These are phyloP conservation scores for Alternaria ethzedia DNA, from an alignment of 2,329 filamentous ascomycete genomes.

Conservation along the genomic window DNA sequence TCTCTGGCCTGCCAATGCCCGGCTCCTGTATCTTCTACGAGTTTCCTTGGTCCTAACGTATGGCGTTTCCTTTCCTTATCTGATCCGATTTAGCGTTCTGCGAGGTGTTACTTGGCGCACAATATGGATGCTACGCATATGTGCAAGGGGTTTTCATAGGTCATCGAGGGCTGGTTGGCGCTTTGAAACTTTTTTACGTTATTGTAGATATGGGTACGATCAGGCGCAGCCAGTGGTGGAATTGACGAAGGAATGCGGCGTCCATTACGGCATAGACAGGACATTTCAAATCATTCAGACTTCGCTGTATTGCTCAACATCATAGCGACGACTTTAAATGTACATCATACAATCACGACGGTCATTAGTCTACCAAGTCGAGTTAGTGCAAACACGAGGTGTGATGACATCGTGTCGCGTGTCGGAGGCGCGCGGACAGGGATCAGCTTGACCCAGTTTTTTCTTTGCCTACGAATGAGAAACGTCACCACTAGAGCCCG, in stretches of 20 bases:
- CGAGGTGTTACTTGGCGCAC: conserved; percentile 11
- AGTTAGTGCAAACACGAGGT: conserved; percentile 29
- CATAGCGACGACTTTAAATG: background rate
- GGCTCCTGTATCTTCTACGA: conserved; percentile 2
- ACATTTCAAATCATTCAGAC: background rate
- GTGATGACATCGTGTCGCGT: conserved; percentile 38
- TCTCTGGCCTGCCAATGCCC: background rate
- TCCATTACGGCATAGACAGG: background rate
- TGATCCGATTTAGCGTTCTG: conserved; percentile 3
- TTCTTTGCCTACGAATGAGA: conserved; percentile 18
- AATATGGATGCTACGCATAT: conserved; percentile 3
- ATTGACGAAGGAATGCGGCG: background rate
- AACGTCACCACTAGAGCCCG: conserved; percentile 18
- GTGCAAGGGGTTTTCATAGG: background rate
- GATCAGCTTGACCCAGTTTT: conserved; percentile 15
- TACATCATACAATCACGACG: background rate
- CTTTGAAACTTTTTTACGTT: background rate
- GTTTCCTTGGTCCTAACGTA: background rate
- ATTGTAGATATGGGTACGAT: background rate
- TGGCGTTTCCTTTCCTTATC: background rate
- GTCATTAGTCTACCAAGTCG: conserved; percentile 1
- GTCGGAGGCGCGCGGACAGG: conserved; percentile 8
- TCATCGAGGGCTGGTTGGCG: background rate
- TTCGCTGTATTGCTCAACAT: background rate
- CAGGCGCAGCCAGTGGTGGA: background rate